A percentile compares a stretch with the other conserved stretches of the same genome.
These are phyloP conservation scores for Protomyces arabidopsidicola DNA, from an alignment of 1,139 yeast species.

Conservation along the genomic window DNA sequence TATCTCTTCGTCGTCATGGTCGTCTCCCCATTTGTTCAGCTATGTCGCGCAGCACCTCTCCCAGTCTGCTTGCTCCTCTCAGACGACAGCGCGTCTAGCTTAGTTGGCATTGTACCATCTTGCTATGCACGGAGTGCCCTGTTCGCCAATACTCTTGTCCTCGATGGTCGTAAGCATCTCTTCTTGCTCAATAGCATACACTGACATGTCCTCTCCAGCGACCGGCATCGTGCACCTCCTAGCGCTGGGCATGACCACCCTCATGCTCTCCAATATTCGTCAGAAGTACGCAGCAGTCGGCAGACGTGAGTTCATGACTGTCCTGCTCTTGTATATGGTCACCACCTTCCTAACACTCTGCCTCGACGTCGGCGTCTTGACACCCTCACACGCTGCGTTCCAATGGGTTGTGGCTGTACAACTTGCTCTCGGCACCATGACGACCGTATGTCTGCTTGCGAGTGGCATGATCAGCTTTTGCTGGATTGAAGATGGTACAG, in stretches of 20 bases:
- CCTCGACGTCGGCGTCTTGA: slow-evolving; percentile 88
- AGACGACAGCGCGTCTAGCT: neutral
- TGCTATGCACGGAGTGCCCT: neutral
- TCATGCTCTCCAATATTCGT: slow-evolving; percentile 74
- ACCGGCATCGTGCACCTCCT: slow-evolving; percentile 58
- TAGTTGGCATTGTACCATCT: neutral
- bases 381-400: slow-evolving; percentile 70
- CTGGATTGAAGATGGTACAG: slow-evolving; percentile 90
- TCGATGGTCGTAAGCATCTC: neutral
- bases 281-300: slow-evolving; percentile 92
- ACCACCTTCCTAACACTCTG: slow-evolving; percentile 62
- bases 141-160: neutral
- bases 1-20: no score
- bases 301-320: slow-evolving; percentile 73
- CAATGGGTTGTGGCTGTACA: slow-evolving; percentile 82
- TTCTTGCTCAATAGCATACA: neutral
- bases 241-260: slow-evolving; percentile 57
- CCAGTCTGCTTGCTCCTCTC: neutral
- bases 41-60: neutral
- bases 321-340: slow-evolving; percentile 58
- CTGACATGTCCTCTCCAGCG: neutral
- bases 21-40: neutral
- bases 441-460: slow-evolving; percentile 61
- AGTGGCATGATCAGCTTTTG: slow-evolving; percentile 82
- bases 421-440: slow-evolving; percentile 65